phyloP scores from a whole-genome alignment of 192 early-diverging fungal genomes.

The Backusella macrospora region DNA sequence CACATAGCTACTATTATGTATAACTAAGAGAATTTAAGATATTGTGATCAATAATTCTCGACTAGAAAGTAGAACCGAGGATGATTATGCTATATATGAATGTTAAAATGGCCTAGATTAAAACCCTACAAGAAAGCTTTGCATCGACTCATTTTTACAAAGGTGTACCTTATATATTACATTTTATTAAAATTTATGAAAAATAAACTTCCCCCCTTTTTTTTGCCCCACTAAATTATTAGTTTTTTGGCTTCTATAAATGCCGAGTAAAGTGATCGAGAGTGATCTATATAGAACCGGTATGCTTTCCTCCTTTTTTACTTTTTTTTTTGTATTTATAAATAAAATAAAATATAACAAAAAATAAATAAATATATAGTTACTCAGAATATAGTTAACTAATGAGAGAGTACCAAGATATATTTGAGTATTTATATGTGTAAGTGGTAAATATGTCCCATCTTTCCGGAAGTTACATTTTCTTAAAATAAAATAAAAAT shows the following conservation, averaged over 20 bases:
- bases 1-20: too few species aligned
- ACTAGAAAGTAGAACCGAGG: too few species aligned
- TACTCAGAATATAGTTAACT: too few species aligned
- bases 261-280: neutral
- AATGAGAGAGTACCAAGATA: too few species aligned
- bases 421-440: too few species aligned
- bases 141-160: constrained; percentile 1
- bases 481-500: too few species aligned
- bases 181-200: constrained; percentile 12
- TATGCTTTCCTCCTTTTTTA: neutral
- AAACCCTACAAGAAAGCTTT: neutral
- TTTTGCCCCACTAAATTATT: neutral
- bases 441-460: too few species aligned
- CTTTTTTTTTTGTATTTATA: neutral
- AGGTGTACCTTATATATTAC: neutral
- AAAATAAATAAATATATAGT: neutral
- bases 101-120: neutral
- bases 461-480: too few species aligned
- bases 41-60: too few species aligned
- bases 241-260: neutral
- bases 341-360: neutral
- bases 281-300: neutral
- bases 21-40: too few species aligned
- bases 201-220: neutral
- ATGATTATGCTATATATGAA: neutral